Evolutionary conservation across 2,329 filamentous ascomycete genomes (phyloP).

Genomic region (Zymoseptoria pseudotritici): DNA sequence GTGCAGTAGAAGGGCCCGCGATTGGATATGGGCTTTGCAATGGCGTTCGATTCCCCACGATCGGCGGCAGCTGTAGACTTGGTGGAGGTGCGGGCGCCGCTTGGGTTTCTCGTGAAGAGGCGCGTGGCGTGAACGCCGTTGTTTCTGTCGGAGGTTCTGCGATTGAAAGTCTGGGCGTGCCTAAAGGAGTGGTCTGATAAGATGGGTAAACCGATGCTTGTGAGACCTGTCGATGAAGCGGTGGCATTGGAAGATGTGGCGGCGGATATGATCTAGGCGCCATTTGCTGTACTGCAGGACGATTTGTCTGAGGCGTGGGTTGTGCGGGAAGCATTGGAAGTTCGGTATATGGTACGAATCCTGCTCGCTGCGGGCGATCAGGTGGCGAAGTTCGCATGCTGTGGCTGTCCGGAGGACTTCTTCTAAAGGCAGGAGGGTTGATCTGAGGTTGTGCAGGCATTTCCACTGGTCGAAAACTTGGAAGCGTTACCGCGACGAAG

Average conservation of each 20-base stretch:
- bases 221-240: conserved; percentile 5
- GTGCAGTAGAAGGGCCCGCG: background rate
- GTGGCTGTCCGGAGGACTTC: conserved; percentile 6
- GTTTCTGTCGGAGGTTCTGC: conserved; percentile 21
- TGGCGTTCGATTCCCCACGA: conserved; percentile 11
- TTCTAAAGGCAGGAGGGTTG: background rate
- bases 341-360: conserved; percentile 11
- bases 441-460: conserved; percentile 1
- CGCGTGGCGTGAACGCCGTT: conserved; percentile 17
- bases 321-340: conserved; percentile 6
- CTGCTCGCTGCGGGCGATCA: conserved; percentile 13
- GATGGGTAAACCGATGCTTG: conserved; percentile 3
- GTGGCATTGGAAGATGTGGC: conserved; percentile 8
- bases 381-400: conserved; percentile 10
- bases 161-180: conserved; percentile 12
- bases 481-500: conserved; percentile 38
- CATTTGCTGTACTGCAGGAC: conserved; percentile 8
- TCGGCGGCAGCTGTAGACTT: conserved; percentile 22
- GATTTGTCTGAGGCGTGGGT: conserved; percentile 5
- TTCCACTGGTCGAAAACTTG: conserved; percentile 24
- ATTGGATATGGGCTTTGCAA: background rate
- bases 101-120: conserved; percentile 9
- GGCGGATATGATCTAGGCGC: conserved; percentile 12
- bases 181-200: conserved; percentile 2
- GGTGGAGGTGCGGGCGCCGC: conserved; percentile 2